Base-by-base conservation (phyloP, 108 stramenopile genomes). In the Nannochloropsis gaditana region DNA sequence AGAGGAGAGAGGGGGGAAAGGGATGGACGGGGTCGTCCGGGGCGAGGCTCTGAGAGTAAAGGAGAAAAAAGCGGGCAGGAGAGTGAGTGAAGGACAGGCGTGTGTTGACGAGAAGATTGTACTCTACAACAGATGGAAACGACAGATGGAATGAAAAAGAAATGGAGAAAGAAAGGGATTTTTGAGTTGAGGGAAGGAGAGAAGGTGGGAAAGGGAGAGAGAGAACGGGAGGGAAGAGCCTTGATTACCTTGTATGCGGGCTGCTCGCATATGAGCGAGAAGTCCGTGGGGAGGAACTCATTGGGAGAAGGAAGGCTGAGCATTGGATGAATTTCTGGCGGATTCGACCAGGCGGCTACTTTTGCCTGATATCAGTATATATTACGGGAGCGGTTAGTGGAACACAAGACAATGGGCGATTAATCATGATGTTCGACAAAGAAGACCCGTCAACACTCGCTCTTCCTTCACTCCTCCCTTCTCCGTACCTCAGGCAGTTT, bases 231-330 rank as follows among this genome's bases (percentile, higher is more conserved):
- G 80, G 45, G 41, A 81, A 31, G 41, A 21, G 80, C 3, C 11
- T 42, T 81, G 50, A 17, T 10, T 80, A 21, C 21, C 80, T 17
- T 11, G 9, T 9, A 45, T 31, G 21, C 59, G 2, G 42, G 44
- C 43, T 11, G 45, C 44, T 87, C 87, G n/a, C 45, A 44, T 8
- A 80, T 83, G 80, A 87, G 84, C 43, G 80, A 44, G 43, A 89
- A 89, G 79, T 89, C 88, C 21, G 88, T 80, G 47, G 88, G 88
- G 42, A 89, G 19, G 87, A 89, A 89, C 9, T 44, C 44, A 21
- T 87, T 87, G 9, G 83, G 83, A 44, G 41, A 80, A 11, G 88
- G 86, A n/a, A 89, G 84, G 45, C 2, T n/a, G 2, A 87, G 82
- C 17, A 42, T 9, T 43, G 81, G 81, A 3, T 42, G 17, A 21